Evolutionary conservation across 2,329 filamentous ascomycete genomes (phyloP).

Genomic region (Stemphylium beticola): DNA sequence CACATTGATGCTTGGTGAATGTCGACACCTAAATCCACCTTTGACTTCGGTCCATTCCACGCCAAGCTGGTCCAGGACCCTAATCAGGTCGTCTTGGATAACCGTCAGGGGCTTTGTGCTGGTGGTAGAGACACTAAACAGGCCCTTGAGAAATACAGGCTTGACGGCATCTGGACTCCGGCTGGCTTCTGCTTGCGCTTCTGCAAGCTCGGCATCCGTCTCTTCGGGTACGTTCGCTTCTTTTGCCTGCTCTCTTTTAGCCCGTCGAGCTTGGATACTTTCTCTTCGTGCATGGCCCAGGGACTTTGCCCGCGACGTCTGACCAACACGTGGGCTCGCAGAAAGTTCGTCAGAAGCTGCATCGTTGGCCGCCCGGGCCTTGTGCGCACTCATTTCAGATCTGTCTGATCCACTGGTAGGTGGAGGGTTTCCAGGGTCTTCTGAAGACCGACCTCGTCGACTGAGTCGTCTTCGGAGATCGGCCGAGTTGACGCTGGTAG

Average conservation of each 20-base stretch:
- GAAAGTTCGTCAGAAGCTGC: slow-evolving; percentile 58
- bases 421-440: slow-evolving; percentile 67
- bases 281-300: slow-evolving; percentile 87
- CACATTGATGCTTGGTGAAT: slow-evolving; percentile 87
- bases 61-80: slow-evolving; percentile 83
- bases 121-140: slow-evolving; percentile 97
- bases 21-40: slow-evolving; percentile 88
- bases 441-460: slow-evolving; percentile 62
- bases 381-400: slow-evolving; percentile 60
- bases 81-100: slow-evolving; percentile 88
- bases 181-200: slow-evolving; percentile 59
- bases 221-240: slow-evolving; percentile 88
- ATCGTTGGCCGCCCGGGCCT: slow-evolving; percentile 55
- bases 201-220: slow-evolving; percentile 77
- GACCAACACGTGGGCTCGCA: slow-evolving; percentile 37
- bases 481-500: slow-evolving; percentile 89
- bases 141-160: slow-evolving; percentile 91
- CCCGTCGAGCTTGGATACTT: slow-evolving; percentile 86
- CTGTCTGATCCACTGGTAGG: slow-evolving; percentile 81
- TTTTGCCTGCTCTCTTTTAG: slow-evolving; percentile 72
- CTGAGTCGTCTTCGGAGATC: slow-evolving; percentile 74
- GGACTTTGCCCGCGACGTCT: slow-evolving; percentile 73
- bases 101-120: slow-evolving; percentile 86
- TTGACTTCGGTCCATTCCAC: slow-evolving; percentile 94
- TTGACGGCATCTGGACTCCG: slow-evolving; percentile 80